Conservation (phyloP, 2,329 filamentous ascomycete genomes). For the Cladosporium oxysporum region DNA sequence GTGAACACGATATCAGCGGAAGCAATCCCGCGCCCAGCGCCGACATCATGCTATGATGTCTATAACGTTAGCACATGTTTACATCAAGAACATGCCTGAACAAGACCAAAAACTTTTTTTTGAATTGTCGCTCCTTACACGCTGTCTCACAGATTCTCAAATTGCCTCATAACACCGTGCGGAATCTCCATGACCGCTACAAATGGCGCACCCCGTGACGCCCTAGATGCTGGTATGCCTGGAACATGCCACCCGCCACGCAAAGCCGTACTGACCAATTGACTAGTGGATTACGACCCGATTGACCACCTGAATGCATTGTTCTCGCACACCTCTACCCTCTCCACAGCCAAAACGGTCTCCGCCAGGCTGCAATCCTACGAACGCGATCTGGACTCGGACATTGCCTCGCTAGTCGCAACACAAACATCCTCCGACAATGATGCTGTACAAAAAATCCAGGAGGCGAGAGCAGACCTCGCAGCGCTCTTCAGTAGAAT, state of each 20-base stretch:
- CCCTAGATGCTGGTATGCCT: constrained; percentile 15
- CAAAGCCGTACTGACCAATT: neutral
- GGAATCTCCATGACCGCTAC: constrained; percentile 16
- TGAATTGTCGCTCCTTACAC: neutral
- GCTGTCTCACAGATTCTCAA: neutral
- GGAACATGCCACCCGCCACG: neutral
- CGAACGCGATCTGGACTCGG: constrained; percentile 77
- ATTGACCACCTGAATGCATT: constrained; percentile 90
- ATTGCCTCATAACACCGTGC: neutral
- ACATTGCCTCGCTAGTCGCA: constrained; percentile 72
- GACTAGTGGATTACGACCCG: constrained; percentile 79
- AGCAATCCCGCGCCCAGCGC: neutral
- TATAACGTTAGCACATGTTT: neutral
- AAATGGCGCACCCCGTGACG: constrained; percentile 16
- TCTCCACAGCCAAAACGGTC: constrained; percentile 73
- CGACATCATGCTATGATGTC: neutral
- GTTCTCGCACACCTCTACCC: constrained; percentile 84
- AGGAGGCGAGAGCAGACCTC: constrained; percentile 85
- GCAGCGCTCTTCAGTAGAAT: constrained; percentile 91
- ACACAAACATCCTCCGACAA: constrained; percentile 81
- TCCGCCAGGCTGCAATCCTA: constrained; percentile 72
- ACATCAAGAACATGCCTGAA: neutral
- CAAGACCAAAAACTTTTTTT: neutral
- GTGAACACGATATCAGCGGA: neutral
- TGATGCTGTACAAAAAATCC: constrained; percentile 87